These are phyloP conservation scores for Mycocentrospora acerina DNA, from an alignment of 2,329 filamentous ascomycete genomes.

Conservation along the genomic window DNA sequence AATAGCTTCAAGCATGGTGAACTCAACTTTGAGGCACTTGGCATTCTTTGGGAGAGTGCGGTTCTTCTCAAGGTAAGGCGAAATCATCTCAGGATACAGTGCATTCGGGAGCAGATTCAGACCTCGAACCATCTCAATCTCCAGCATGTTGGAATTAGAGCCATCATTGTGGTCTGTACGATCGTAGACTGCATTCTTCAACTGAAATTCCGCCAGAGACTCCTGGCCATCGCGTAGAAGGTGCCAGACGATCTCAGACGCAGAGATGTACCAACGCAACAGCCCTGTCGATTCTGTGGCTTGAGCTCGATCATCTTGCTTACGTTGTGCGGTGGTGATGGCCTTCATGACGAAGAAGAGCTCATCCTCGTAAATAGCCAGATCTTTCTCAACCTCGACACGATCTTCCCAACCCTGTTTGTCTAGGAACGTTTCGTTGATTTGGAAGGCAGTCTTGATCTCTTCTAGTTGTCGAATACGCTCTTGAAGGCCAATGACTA, in stretches of 20 bases:
- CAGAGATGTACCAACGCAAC: conserved; percentile 90
- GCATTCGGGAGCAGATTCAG: conserved; percentile 88
- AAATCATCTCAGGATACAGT: conserved; percentile 94
- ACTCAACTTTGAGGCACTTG: conserved; percentile 92
- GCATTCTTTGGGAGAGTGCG: conserved; percentile 59
- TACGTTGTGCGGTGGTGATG: conserved; percentile 92
- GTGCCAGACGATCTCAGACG: conserved; percentile 96
- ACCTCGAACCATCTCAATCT: conserved; percentile 83
- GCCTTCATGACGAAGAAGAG: conserved; percentile 99
- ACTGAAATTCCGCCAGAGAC: conserved; percentile 87
- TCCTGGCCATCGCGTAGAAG: conserved; percentile 84
- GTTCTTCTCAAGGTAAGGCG: conserved; percentile 73
- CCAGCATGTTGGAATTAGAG: conserved; percentile 89
- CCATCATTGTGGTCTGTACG: conserved; percentile 96
- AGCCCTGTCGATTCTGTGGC: conserved; percentile 74
- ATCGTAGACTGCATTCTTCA: conserved; percentile 88
- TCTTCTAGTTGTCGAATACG: conserved; percentile 92
- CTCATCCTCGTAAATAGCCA: conserved; percentile 90
- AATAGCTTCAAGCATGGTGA: conserved; percentile 98
- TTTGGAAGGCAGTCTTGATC: conserved; percentile 94
- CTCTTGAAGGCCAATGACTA: conserved; percentile 88
- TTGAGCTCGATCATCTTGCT: conserved; percentile 65
- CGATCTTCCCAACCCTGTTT: conserved; percentile 89
- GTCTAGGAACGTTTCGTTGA: conserved; percentile 84
- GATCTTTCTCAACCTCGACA: conserved; percentile 82